Evolutionary conservation across 2,329 filamentous ascomycete species (phyloP), one percentile per base, ranked within the genome.

Genomic region (Arthrobotrys megalospora): DNA sequence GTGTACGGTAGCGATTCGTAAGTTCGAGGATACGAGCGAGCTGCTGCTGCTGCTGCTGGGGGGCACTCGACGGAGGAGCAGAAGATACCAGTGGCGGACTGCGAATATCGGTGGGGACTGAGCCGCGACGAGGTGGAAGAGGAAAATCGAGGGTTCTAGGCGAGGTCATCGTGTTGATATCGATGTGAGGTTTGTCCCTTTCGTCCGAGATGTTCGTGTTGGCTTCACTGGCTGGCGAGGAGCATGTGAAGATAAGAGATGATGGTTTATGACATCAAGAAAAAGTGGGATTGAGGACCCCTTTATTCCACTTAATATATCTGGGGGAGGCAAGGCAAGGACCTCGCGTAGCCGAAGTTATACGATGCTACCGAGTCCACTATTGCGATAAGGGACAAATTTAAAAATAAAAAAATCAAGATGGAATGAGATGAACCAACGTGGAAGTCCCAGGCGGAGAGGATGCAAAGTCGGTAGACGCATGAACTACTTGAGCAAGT

Each of bases 131-230:
- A 16, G 75, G 75, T 6, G 75, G 75, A 0, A 78, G 67, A 24
- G 75, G 75, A 47, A 78, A 78, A 38, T 78, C 75, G 47, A 78
- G 66, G 8, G 75, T 78, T 64, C 70, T 71, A 16, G 75, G 75
- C 16, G 75, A 78, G 14, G 67, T 64, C 75, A 78, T 78, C 28
- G 24, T 60, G 58, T 41, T 28, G 24, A 28, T 28, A 28, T 28
- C 24, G 24, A 38, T 14, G 52, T 60, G 55, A 60, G 55, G 55
- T 60, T 60, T 60, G 55, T 28, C 55, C 55, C 55, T 43, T 58
- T 60, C 19, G 55, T 14, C 55, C 55, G 55, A 60, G 55, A 43
- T 41, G 52, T 55, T 48, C 3, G 68, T n/a, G 16, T 41, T 24
- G 41, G 21, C 28, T 55, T 34, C 50, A 36, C 28, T 55, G 55